These are phyloP conservation scores for Epichloe coenophiala DNA, from an alignment of 2,329 filamentous ascomycete species.

Conservation along the genomic window DNA sequence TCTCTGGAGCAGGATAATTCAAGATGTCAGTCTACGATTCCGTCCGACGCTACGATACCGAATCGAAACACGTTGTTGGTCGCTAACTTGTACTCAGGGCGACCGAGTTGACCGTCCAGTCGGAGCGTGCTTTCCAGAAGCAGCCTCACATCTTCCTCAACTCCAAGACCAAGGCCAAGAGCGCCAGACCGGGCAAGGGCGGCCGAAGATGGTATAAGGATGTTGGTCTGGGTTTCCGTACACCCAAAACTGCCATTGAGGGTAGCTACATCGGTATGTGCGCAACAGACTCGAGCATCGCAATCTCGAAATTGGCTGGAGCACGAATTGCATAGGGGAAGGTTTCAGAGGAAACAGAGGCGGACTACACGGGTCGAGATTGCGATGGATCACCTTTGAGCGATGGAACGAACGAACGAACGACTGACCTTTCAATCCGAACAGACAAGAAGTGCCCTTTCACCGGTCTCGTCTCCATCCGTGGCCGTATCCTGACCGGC, in stretches of 20 bases:
- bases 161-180: slow-evolving; percentile 82
- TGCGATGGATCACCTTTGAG: neutral
- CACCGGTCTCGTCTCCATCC: slow-evolving; percentile 97
- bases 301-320: slow-evolving; percentile 4
- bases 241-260: slow-evolving; percentile 97
- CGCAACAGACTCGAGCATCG: slow-evolving; percentile 7
- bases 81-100: slow-evolving; percentile 53
- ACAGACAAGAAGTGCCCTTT: slow-evolving; percentile 99
- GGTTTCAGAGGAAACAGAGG: neutral
- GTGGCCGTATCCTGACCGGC: slow-evolving; percentile 98
- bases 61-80: slow-evolving; percentile 5
- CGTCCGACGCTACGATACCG: slow-evolving; percentile 2
- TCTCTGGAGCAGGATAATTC: slow-evolving; percentile 27
- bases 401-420: neutral
- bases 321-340: slow-evolving; percentile 1
- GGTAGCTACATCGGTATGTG: slow-evolving; percentile 96
- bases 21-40: slow-evolving; percentile 25
- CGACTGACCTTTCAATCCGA: slow-evolving; percentile 3
- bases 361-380: neutral
- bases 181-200: slow-evolving; percentile 76
- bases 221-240: slow-evolving; percentile 97
- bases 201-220: slow-evolving; percentile 98
- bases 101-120: slow-evolving; percentile 98
- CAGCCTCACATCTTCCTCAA: slow-evolving; percentile 99
- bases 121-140: slow-evolving; percentile 99